Conservation (phyloP, 2,329 filamentous ascomycete genomes). For the Xylaria multiplex region DNA sequence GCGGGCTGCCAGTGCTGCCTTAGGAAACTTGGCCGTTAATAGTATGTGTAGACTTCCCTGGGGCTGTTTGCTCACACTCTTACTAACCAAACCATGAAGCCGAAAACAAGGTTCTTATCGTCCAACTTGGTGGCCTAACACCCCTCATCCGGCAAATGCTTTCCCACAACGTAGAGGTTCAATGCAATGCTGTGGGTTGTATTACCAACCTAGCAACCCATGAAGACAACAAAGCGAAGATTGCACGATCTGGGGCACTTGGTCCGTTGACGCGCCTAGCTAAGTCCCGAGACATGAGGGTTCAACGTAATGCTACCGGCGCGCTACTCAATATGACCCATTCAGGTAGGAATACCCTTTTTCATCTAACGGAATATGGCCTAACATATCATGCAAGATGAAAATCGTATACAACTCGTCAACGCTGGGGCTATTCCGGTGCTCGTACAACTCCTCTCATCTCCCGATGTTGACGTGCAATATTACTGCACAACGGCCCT, state of each 20-base stretch:
- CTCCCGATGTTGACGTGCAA: conserved; percentile 94
- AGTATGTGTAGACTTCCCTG: conserved; percentile 67
- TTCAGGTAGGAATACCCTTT: conserved; percentile 74
- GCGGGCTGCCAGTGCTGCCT: conserved; percentile 91
- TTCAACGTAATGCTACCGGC: conserved; percentile 96
- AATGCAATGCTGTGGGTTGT: conserved; percentile 98
- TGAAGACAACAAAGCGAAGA: conserved; percentile 99
- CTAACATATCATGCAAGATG: conserved; percentile 67
- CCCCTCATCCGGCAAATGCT: conserved; percentile 98
- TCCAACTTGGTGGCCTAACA: conserved; percentile 86
- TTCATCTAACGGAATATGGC: conserved; percentile 2
- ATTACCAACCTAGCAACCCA: conserved; percentile 98
- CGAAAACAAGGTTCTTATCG: conserved; percentile 97
- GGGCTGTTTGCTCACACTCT: neutral
- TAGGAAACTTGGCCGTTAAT: conserved; percentile 97
- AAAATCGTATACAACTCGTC: conserved; percentile 97
- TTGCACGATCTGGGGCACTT: conserved; percentile 91
- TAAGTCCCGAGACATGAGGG: conserved; percentile 98
- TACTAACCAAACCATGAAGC: conserved; percentile 61
- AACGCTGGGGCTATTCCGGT: conserved; percentile 98
- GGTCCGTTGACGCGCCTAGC: conserved; percentile 90
- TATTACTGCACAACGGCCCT: conserved; percentile 99
- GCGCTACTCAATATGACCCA: conserved; percentile 99
- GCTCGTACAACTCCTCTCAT: conserved; percentile 92
- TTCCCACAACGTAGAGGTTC: conserved; percentile 96